Base-by-base conservation (phyloP, 495 filamentous ascomycete species). In the Tuber indicum region DNA sequence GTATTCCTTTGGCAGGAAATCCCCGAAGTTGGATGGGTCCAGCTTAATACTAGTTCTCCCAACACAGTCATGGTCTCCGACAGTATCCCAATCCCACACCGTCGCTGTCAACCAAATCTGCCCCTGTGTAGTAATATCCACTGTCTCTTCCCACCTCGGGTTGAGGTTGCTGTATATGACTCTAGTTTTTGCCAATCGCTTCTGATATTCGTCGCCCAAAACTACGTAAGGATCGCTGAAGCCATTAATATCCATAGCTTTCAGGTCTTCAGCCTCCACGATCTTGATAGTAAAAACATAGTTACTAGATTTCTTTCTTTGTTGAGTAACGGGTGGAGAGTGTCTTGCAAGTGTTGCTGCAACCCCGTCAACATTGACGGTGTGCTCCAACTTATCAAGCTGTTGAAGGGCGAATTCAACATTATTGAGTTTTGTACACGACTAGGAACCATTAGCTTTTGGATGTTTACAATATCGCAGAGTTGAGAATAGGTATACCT, bases 231-330 rank as follows among this genome's bases (percentile, higher is more conserved):
- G 96, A 86, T 99, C 96, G 84, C 95, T 98, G 75, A 90, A 89
- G 74, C 96, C 96, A 80, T 91, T 94, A 77, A 97, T 92, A 85
- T 99, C 96, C 82, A 97, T 98, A 23, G 96, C 94, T 84, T 97
- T 98, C 78, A 99, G 85, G 80, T 98, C 96, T 85, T 99, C 96
- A n/a, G 92, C 96, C 82, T 99, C 96, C 44, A 99, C 94, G 72
- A 99, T 93, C 86, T 99, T 99, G 85, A 98, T 94, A 1, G 96
- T 98, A 84, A 99, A 99, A 72, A 98, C 93, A 82, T 97, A 98
- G 75, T 94, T 96, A 44, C 89, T 91, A 7, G 87, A 86, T 36
- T 78, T 46, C 47, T 79, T 81, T 45, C 78, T 79, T 32, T 75
- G 76, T 26, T 78, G 82, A 43, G 88, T 86, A 32, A 83, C 83